These are phyloP conservation scores for Suhomyces anneliseae DNA, from an alignment of 1,139 yeast genomes.

Conservation along the genomic window DNA sequence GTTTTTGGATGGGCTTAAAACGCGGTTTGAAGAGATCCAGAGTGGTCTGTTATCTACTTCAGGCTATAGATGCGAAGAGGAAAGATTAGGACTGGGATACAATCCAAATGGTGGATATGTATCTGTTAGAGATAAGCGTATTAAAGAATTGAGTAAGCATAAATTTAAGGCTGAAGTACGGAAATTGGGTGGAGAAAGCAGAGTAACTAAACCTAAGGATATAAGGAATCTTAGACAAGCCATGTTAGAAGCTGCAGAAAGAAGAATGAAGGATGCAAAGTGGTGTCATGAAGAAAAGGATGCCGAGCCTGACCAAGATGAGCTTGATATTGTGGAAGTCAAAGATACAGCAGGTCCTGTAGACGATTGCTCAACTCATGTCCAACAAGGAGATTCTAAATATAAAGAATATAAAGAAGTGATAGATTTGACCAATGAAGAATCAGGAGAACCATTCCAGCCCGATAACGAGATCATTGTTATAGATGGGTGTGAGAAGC, in stretches of 20 bases:
- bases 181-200: constrained; percentile 26
- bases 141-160: constrained; percentile 37
- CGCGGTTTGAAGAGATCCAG: constrained; percentile 57
- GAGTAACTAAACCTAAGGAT: constrained; percentile 5
- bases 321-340: constrained; percentile 16
- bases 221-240: constrained; percentile 32
- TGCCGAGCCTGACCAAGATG: constrained; percentile 19
- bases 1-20: constrained; percentile 59
- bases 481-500: constrained; percentile 25
- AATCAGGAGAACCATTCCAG: constrained; percentile 13
- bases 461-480: constrained; percentile 20
- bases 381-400: background rate
- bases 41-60: constrained; percentile 35
- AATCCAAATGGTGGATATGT: constrained; percentile 19
- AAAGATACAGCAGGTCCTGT: constrained; percentile 9
- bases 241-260: constrained; percentile 67
- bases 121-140: constrained; percentile 37
- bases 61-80: constrained; percentile 53
- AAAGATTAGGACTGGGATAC: constrained; percentile 45
- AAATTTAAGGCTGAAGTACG: constrained; percentile 43
- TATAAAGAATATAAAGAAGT: constrained; percentile 19
- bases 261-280: constrained; percentile 57
- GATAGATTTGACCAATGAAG: constrained; percentile 26
- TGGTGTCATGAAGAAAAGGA: constrained; percentile 45
- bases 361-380: background rate